phyloP scores from a whole-genome alignment of 2,329 filamentous ascomycete species.

The Blastomyces gilchristii region DNA sequence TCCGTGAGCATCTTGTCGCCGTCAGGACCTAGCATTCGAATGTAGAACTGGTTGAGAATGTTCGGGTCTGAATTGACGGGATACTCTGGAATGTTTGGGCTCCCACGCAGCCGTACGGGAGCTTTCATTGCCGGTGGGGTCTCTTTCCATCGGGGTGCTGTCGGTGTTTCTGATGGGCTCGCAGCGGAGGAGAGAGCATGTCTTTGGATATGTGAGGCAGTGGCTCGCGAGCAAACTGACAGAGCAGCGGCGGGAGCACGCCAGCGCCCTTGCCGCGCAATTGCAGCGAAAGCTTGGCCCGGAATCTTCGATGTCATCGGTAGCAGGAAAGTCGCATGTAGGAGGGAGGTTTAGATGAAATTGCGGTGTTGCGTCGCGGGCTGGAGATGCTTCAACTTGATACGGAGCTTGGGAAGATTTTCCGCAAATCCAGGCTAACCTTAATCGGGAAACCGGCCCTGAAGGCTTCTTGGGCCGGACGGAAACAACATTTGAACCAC shows the following conservation, averaged over 20 bases:
- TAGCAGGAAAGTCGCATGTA: not conserved
- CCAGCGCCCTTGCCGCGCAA: slow-evolving; percentile 16
- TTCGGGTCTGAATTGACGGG: slow-evolving; percentile 64
- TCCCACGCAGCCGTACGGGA: slow-evolving; percentile 41
- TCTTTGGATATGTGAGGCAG: slow-evolving; percentile 15
- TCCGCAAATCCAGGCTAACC: slow-evolving; percentile 11
- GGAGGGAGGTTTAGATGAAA: not conserved
- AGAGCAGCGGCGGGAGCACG: slow-evolving; percentile 18
- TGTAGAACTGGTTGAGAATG: slow-evolving; percentile 67
- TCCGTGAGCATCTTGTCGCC: slow-evolving; percentile 69
- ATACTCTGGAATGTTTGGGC: slow-evolving; percentile 38
- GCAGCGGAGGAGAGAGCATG: slow-evolving; percentile 23
- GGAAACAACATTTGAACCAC: not conserved
- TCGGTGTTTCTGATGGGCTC: slow-evolving; percentile 19
- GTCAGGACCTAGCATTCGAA: slow-evolving; percentile 59
- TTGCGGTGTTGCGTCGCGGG: not conserved
- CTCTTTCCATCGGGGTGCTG: slow-evolving; percentile 56
- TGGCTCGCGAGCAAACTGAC: slow-evolving; percentile 20
- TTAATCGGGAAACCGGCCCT: slow-evolving; percentile 7
- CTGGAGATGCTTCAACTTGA: not conserved
- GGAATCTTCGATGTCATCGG: slow-evolving; percentile 16
- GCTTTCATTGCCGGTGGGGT: slow-evolving; percentile 62
- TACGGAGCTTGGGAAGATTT: slow-evolving; percentile 7
- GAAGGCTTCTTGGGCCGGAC: not conserved
- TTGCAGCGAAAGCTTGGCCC: slow-evolving; percentile 14